These are phyloP conservation scores for Neospora caninum DNA, from an alignment of 169 alveolate species.

Conservation along the genomic window DNA sequence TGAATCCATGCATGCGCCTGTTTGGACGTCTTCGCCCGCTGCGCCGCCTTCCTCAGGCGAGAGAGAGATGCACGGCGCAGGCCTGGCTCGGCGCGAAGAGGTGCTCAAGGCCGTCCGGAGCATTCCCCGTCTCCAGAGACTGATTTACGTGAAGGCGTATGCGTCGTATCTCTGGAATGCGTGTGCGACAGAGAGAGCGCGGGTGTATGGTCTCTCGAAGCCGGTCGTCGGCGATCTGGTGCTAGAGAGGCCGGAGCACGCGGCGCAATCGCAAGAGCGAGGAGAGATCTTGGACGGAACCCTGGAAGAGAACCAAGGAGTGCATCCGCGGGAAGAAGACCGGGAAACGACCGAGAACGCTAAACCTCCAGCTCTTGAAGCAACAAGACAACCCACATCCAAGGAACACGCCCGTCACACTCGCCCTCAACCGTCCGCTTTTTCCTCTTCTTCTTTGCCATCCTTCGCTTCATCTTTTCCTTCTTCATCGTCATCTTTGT, in stretches of 20 bases:
- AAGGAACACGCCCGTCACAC: too few relatives aligned
- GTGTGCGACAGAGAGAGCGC: conserved; percentile 5
- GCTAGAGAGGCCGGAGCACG: not conserved
- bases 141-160: conserved; percentile 15
- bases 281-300: not conserved
- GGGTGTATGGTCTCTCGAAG: not conserved
- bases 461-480: not conserved
- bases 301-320: not conserved
- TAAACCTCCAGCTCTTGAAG: too few relatives aligned
- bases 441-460: not conserved
- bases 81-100: not conserved
- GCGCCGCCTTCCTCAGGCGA: not conserved
- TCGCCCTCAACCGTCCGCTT: too few relatives aligned
- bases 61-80: not conserved
- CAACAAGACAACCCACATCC: too few relatives aligned
- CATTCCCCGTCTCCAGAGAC: conserved; percentile 1
- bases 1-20: not conserved
- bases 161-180: conserved; percentile 14
- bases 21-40: not conserved
- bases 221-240: conserved; percentile 23
- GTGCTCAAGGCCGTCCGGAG: not conserved
- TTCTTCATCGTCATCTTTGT: not conserved
- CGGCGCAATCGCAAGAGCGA: not conserved
- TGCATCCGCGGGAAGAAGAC: too few relatives aligned
- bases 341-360: too few relatives aligned